phyloP scores from a whole-genome alignment of 1,284 basidiomycete genomes.

The Leccinum subatratum region DNA sequence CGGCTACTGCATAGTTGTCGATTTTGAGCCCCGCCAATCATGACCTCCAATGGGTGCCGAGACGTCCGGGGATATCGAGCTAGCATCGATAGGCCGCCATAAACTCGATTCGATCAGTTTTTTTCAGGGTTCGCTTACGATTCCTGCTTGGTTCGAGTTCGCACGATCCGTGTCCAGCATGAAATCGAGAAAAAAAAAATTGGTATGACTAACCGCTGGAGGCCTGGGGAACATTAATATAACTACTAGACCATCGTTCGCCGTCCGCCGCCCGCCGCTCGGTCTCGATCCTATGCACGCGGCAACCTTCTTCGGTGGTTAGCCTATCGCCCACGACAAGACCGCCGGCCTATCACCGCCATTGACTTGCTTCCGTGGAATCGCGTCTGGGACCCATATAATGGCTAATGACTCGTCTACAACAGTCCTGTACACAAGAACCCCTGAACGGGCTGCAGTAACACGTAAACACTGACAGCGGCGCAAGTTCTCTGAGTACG shows the following conservation, averaged over 20 bases:
- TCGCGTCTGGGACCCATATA: slow-evolving; percentile 15
- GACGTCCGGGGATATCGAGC: slow-evolving; percentile 11
- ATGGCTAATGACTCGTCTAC: slow-evolving; percentile 10
- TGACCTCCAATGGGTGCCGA: slow-evolving; percentile 11
- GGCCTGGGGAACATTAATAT: slow-evolving; percentile 6
- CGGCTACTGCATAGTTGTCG: slow-evolving; percentile 2
- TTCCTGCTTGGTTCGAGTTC: slow-evolving; percentile 11
- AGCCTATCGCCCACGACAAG: slow-evolving; percentile 12
- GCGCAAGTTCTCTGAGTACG: slow-evolving; percentile 20
- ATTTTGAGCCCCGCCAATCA: slow-evolving; percentile 1
- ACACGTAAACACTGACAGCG: slow-evolving; percentile 35
- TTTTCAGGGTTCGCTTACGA: slow-evolving; percentile 9
- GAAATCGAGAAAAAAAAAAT: slow-evolving; percentile 11
- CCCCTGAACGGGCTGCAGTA: slow-evolving; percentile 5
- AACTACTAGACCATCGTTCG: slow-evolving; percentile 4
- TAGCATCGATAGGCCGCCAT: slow-evolving; percentile 16
- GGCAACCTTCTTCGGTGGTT: slow-evolving; percentile 23
- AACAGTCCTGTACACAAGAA: slow-evolving; percentile 13
- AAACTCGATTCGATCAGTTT: neutral
- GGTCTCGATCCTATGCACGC: slow-evolving; percentile 22
- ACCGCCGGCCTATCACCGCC: slow-evolving; percentile 28
- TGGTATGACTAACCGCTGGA: slow-evolving; percentile 14
- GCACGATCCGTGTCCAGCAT: slow-evolving; percentile 11
- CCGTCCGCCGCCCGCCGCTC: slow-evolving; percentile 5
- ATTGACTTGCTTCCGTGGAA: slow-evolving; percentile 19